Conservation (phyloP, 176 grass and related monocot species). For the Zoysia japonica region DNA sequence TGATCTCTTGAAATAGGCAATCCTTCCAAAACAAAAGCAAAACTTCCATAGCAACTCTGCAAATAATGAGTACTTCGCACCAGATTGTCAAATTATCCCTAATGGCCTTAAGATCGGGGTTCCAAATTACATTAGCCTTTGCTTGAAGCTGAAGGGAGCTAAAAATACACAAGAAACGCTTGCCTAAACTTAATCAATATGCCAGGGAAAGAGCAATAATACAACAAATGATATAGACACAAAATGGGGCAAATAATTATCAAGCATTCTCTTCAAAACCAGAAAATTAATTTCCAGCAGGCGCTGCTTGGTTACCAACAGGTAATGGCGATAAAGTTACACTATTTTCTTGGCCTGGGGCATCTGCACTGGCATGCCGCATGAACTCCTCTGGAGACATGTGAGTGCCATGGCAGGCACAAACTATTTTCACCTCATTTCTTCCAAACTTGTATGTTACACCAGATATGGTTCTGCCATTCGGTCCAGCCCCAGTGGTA, state of each 20-base stretch:
- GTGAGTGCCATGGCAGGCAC: slow-evolving; percentile 87
- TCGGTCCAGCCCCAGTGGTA: slow-evolving; percentile 62
- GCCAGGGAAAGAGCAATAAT: not conserved
- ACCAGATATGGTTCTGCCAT: slow-evolving; percentile 87
- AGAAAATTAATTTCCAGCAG: slow-evolving; percentile 49
- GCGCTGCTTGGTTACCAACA: slow-evolving; percentile 50
- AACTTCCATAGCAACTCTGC: not conserved
- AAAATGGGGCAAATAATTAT: slow-evolving; percentile 20
- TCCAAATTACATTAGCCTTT: not conserved
- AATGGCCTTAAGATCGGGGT: no score
- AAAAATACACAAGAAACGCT: slow-evolving; percentile 12
- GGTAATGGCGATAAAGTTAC: slow-evolving; percentile 36
- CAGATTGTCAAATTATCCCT: not conserved
- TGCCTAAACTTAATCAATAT: slow-evolving; percentile 24
- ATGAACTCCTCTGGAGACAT: slow-evolving; percentile 79
- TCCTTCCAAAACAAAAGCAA: not conserved
- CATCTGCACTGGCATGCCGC: slow-evolving; percentile 66
- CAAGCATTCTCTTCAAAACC: slow-evolving; percentile 25
- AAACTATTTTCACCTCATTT: slow-evolving; percentile 80
- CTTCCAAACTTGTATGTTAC: slow-evolving; percentile 81
- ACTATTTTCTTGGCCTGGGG: slow-evolving; percentile 44
- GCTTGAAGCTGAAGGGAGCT: not conserved
- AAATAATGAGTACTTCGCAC: not conserved
- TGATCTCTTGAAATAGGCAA: not conserved
- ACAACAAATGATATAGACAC: slow-evolving; percentile 37